phyloP scores from a whole-genome alignment of 148 eudicot genomes.

The Pouteria glomerata region DNA sequence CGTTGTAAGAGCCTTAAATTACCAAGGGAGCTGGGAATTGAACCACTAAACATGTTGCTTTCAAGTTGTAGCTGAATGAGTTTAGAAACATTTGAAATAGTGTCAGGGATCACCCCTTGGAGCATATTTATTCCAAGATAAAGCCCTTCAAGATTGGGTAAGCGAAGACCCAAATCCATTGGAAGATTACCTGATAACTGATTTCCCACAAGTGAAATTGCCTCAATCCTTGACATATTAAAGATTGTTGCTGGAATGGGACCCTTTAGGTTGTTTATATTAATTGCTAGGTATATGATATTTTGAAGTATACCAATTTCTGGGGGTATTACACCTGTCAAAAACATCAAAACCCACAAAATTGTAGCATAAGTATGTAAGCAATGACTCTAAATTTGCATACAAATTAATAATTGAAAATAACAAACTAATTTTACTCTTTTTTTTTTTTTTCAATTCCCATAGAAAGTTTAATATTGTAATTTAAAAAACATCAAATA shows the following conservation, averaged over 20 bases:
- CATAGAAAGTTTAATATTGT: too few relatives aligned
- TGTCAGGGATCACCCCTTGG: background rate
- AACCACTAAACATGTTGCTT: background rate
- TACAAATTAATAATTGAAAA: too few relatives aligned
- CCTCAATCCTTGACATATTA: background rate
- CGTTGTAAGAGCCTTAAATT: background rate
- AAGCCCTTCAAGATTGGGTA: background rate
- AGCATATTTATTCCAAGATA: background rate
- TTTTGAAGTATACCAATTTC: background rate
- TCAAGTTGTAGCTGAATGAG: background rate
- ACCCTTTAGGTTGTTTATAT: background rate
- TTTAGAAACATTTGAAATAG: background rate
- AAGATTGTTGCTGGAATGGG: background rate
- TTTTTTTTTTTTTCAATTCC: too few relatives aligned
- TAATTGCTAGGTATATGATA: too few relatives aligned
- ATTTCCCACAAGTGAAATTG: background rate
- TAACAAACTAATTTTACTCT: too few relatives aligned
- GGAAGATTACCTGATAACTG: background rate
- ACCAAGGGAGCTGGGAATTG: background rate
- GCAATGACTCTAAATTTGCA: too few relatives aligned
- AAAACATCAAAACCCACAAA: background rate
- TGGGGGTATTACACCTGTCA: background rate
- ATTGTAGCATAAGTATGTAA: too few relatives aligned
- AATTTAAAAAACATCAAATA: too few relatives aligned
- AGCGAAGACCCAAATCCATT: background rate